Evolutionary conservation across 352 stramenopile genomes (phyloP).

Genomic region (Globisporangium spiculum): DNA sequence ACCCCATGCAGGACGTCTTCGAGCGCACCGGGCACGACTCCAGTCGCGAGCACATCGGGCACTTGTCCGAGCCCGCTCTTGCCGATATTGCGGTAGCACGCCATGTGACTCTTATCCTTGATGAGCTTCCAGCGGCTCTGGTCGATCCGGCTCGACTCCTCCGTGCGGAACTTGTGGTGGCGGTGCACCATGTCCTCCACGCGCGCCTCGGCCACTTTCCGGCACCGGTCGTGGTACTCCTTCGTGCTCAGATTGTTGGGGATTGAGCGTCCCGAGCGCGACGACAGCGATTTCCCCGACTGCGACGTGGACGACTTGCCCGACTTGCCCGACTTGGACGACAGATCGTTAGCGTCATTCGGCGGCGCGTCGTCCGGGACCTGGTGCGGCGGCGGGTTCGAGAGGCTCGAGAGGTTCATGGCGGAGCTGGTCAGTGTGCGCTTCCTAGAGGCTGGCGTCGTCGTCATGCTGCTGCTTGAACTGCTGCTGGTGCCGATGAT

Average conservation of each 20-base stretch:
- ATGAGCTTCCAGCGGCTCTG: constrained; percentile 18
- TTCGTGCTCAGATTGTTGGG: not conserved
- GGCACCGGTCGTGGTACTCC: constrained; percentile 17
- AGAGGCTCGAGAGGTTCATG: not conserved
- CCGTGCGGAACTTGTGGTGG: constrained; percentile 14
- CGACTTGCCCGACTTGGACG: constrained; percentile 11
- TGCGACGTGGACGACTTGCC: constrained; percentile 6
- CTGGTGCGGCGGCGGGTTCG: too few species aligned
- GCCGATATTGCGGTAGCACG: constrained; percentile 15
- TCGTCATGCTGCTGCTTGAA: constrained; percentile 6
- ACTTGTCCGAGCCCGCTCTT: constrained; percentile 10
- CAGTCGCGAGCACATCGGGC: constrained; percentile 17
- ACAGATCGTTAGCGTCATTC: not conserved
- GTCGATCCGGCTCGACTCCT: constrained; percentile 5
- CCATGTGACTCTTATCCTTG: constrained; percentile 20
- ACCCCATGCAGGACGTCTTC: constrained; percentile 21
- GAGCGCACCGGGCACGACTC: constrained; percentile 9
- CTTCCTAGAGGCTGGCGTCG: constrained; percentile 10
- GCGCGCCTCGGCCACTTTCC: constrained; percentile 15
- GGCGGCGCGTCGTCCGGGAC: not conserved
- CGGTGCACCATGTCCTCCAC: constrained; percentile 23
- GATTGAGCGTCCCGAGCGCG: not conserved
- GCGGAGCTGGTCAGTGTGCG: constrained; percentile 18
- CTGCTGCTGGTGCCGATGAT: constrained; percentile 9
- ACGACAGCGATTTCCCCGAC: constrained; percentile 5